Evolutionary conservation across 2,329 filamentous ascomycete genomes (phyloP).

Genomic region (Periconia digitata): DNA sequence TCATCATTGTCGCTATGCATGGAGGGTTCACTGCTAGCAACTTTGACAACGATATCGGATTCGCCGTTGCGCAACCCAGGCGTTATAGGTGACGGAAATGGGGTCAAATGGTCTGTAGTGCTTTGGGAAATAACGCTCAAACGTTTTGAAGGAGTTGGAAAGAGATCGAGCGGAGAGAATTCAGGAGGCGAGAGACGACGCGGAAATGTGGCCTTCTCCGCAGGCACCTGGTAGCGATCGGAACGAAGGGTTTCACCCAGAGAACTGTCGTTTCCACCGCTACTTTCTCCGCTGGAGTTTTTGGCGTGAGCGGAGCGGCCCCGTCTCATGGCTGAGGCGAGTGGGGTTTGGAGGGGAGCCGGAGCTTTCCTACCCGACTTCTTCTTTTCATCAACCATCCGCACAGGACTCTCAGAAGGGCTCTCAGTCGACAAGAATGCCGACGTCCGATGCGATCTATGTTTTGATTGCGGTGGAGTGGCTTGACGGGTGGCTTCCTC

Average conservation of each 20-base stretch:
- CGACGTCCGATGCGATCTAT: conserved; percentile 23
- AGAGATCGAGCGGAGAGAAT: conserved; percentile 36
- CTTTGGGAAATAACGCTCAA: conserved; percentile 31
- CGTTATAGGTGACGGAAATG: conserved; percentile 40
- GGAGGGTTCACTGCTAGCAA: conserved; percentile 38
- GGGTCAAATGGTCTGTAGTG: conserved; percentile 33
- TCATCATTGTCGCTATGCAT: conserved; percentile 30
- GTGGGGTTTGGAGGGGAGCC: conserved; percentile 21
- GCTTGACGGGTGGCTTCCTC: conserved; percentile 21
- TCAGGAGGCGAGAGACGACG: conserved; percentile 26
- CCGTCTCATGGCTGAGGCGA: conserved; percentile 21
- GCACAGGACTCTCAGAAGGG: conserved; percentile 19
- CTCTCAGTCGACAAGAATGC: conserved; percentile 29
- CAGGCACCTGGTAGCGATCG: conserved; percentile 7
- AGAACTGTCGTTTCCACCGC: conserved; percentile 24
- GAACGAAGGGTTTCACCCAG: conserved; percentile 28
- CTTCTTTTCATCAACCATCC: conserved; percentile 19
- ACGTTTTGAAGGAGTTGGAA: conserved; percentile 26
- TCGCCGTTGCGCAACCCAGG: conserved; percentile 32
- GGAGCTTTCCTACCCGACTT: conserved; percentile 18
- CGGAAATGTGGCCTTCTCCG: conserved; percentile 17
- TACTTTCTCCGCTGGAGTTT: background rate
- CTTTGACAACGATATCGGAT: conserved; percentile 34
- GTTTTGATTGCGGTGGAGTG: conserved; percentile 12
- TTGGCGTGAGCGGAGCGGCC: conserved; percentile 19